Evolutionary conservation across 2,329 filamentous ascomycete species (phyloP).

Genomic region (Fusarium penzigii): DNA sequence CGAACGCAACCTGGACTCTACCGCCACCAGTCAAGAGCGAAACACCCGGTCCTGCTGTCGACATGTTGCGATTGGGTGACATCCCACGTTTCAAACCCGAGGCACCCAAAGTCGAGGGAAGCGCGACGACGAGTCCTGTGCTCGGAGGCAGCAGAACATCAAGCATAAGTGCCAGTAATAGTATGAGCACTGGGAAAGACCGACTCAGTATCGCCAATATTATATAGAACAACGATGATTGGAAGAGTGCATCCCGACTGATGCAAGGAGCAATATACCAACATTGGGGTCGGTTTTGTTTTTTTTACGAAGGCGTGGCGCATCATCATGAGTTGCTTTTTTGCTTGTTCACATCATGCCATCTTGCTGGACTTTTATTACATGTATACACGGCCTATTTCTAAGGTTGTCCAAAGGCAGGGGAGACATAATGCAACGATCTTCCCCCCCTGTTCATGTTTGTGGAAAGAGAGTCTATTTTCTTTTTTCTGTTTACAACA

Average conservation of each 20-base stretch:
- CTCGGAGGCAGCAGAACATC: conserved; percentile 24
- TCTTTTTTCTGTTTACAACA: not conserved
- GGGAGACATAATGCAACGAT: too few relatives aligned
- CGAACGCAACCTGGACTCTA: conserved; percentile 36
- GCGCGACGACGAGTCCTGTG: conserved; percentile 31
- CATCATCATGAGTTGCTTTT: too few relatives aligned
- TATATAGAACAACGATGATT: conserved; percentile 32
- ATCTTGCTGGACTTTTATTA: too few relatives aligned
- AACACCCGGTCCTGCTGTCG: conserved; percentile 27
- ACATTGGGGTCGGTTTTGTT: conserved; percentile 12
- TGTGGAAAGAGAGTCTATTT: too few relatives aligned
- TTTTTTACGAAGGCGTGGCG: not conserved
- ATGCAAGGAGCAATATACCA: too few relatives aligned
- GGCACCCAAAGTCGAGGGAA: conserved; percentile 25
- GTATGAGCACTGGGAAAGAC: conserved; percentile 28
- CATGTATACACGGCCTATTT: too few relatives aligned
- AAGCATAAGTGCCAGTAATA: conserved; percentile 15
- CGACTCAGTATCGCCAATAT: conserved; percentile 48
- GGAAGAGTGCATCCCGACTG: not conserved
- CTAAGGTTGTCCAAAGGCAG: too few relatives aligned
- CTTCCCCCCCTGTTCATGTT: too few relatives aligned
- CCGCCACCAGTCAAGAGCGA: conserved; percentile 40
- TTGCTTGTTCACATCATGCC: too few relatives aligned
- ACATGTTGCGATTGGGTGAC: conserved; percentile 33
- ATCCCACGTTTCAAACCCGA: conserved; percentile 33